Evolutionary conservation across 176 grass and related monocot species (phyloP).

Genomic region (Aegilops tauschii): DNA sequence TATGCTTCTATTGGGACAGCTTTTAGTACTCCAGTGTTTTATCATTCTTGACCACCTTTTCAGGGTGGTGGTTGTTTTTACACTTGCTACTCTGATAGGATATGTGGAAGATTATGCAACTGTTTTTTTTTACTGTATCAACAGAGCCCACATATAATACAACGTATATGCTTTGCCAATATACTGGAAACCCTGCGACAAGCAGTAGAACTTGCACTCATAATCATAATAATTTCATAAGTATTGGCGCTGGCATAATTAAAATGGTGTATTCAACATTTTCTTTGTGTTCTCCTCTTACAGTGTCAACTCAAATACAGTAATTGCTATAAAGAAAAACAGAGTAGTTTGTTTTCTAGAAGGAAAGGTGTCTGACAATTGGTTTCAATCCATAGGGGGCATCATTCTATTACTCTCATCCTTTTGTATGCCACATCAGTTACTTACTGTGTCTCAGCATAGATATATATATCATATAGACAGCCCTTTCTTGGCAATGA

Average conservation of each 20-base stretch:
- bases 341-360: neutral
- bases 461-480: neutral
- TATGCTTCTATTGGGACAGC: constrained; percentile 20
- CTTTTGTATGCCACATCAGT: neutral
- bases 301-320: neutral
- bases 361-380: neutral
- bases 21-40: neutral
- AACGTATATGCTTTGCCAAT: neutral
- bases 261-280: neutral
- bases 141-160: neutral
- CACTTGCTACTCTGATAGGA: neutral
- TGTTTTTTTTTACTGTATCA: neutral
- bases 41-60: neutral
- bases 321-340: neutral
- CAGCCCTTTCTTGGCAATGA: neutral
- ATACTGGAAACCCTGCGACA: neutral
- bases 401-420: neutral
- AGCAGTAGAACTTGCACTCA: neutral
- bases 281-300: neutral
- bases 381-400: neutral
- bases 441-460: neutral
- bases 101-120: neutral
- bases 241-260: neutral
- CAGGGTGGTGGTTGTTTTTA: neutral
- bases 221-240: neutral